These are phyloP conservation scores for Azolla pinnata DNA, from an alignment of 75 land plant species.

Conservation along the genomic window DNA sequence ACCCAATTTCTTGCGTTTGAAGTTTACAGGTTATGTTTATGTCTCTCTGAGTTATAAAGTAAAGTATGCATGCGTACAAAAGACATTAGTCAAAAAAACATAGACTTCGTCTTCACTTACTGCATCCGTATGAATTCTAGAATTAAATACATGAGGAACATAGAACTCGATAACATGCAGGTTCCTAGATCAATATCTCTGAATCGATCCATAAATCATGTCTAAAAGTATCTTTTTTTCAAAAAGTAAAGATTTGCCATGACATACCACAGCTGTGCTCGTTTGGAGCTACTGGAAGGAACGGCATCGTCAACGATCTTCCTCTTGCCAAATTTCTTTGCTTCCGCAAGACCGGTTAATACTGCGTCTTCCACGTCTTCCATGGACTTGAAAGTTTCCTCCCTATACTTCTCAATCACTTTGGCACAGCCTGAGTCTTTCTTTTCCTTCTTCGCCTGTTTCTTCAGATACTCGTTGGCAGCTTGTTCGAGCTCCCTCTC, in stretches of 20 bases:
- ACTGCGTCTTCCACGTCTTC: conserved; percentile 46
- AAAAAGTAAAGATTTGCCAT: not conserved
- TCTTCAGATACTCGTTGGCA: conserved; percentile 80
- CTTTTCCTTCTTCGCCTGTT: conserved; percentile 53
- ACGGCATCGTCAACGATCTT: conserved; percentile 8
- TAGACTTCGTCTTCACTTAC: too few relatives aligned
- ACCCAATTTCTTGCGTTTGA: too few relatives aligned
- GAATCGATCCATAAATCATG: too few relatives aligned
- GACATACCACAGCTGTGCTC: conserved; percentile 10
- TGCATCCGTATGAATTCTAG: too few relatives aligned
- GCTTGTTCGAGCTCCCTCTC: conserved; percentile 65
- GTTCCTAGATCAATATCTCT: too few relatives aligned
- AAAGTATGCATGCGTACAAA: too few relatives aligned
- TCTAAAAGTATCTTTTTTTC: not conserved
- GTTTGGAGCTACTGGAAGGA: not conserved
- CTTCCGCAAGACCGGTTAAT: conserved; percentile 10
- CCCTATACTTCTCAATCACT: conserved; percentile 60
- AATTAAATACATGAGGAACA: too few relatives aligned
- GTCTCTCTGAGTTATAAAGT: too few relatives aligned
- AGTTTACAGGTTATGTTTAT: too few relatives aligned
- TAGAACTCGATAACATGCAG: too few relatives aligned
- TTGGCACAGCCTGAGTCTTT: conserved; percentile 23
- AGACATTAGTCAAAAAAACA: too few relatives aligned
- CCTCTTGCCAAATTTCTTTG: conserved; percentile 13
- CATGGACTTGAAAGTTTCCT: conserved; percentile 40